Evolutionary conservation across 78 protist species (phyloP).

Genomic region (Guillardia theta): DNA sequence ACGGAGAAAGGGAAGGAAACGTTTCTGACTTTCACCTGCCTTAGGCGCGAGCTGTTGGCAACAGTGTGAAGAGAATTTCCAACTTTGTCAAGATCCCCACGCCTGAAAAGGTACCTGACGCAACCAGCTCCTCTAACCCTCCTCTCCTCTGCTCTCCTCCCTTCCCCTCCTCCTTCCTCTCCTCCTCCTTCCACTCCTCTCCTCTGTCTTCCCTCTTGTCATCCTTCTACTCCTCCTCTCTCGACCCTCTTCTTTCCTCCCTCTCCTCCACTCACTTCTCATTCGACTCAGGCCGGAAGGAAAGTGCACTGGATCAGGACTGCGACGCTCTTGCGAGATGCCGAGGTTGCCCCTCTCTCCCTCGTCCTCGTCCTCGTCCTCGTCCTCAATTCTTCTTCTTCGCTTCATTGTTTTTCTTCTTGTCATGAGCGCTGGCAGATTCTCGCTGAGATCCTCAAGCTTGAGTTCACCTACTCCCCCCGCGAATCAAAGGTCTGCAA

Average conservation of each 20-base stretch:
- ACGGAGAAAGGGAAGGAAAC: neutral
- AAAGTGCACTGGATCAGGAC: too few species aligned
- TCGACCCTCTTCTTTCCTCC: neutral
- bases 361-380: neutral
- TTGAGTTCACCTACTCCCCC: neutral
- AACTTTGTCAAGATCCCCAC: too few species aligned
- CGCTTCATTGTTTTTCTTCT: neutral
- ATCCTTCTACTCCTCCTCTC: neutral
- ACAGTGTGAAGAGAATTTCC: too few species aligned
- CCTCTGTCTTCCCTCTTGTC: neutral
- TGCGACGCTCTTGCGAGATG: neutral
- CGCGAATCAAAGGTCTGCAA: neutral
- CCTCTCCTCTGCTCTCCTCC: neutral
- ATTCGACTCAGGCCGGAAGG: too few species aligned
- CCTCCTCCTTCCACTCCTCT: neutral
- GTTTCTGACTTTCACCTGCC: too few species aligned
- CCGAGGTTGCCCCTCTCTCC: neutral
- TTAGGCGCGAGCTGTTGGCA: too few species aligned
- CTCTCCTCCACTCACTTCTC: neutral
- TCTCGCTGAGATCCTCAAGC: neutral
- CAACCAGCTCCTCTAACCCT: neutral
- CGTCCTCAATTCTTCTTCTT: neutral
- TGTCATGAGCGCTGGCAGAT: neutral
- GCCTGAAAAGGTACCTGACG: too few species aligned
- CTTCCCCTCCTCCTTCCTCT: neutral